A percentile compares a stretch with the other conserved stretches of the same genome.
Evolutionary conservation across 2,329 filamentous ascomycete genomes (phyloP).

Genomic region (Pseudohalonectria lignicola): DNA sequence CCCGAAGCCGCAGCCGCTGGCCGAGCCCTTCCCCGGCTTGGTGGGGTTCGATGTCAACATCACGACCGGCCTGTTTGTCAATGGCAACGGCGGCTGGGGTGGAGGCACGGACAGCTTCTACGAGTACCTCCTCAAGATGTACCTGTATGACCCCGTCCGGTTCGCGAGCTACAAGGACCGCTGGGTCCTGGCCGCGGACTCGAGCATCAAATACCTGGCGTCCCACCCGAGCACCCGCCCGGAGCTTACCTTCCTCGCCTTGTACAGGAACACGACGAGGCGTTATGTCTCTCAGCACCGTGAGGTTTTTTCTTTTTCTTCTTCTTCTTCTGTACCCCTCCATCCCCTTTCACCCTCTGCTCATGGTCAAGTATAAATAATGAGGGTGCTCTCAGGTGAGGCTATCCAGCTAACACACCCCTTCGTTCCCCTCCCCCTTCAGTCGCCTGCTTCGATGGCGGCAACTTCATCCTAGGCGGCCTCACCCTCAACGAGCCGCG

Average conservation of each 20-base stretch:
- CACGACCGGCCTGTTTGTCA: constrained; percentile 52
- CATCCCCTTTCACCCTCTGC: neutral
- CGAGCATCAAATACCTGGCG: constrained; percentile 58
- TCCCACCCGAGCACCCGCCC: constrained; percentile 55
- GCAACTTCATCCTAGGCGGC: constrained; percentile 76
- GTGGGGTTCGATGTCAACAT: constrained; percentile 59
- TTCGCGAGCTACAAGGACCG: constrained; percentile 59
- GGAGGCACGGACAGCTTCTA: constrained; percentile 74
- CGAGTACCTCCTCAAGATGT: constrained; percentile 90
- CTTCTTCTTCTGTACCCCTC: constrained; percentile 1
- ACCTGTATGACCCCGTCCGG: constrained; percentile 57
- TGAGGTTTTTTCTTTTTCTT: constrained; percentile 18
- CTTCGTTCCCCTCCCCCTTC: constrained; percentile 10
- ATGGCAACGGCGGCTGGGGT: constrained; percentile 63
- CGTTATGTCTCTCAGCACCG: constrained; percentile 37
- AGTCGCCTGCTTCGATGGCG: constrained; percentile 76
- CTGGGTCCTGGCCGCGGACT: constrained; percentile 68
- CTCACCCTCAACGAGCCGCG: constrained; percentile 52
- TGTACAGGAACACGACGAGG: constrained; percentile 35
- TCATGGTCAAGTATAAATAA: neutral
- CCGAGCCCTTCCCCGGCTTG: constrained; percentile 68
- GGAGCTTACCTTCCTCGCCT: constrained; percentile 62
- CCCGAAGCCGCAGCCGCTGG: constrained; percentile 44
- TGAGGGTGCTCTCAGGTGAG: neutral
- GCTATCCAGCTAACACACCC: no score